A percentile compares a stretch with the other conserved stretches of the same genome.
Evolutionary conservation across 164 flowering plant species (phyloP).

Genomic region (Kingdonia uniflora): DNA sequence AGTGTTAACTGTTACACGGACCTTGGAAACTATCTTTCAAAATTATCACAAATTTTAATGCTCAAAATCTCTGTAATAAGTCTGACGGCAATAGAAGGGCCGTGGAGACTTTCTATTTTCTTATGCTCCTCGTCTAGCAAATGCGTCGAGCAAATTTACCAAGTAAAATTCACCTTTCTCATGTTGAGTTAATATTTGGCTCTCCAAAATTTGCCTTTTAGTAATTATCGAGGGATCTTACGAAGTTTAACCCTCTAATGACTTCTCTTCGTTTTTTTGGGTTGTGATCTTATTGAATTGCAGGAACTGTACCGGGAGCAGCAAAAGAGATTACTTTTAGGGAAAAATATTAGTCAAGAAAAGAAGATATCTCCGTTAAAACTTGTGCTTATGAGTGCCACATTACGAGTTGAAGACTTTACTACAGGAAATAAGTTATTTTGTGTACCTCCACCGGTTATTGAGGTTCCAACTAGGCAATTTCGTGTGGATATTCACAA

Average conservation of each 20-base stretch:
- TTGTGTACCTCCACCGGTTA: slow-evolving; percentile 59
- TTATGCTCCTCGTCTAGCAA: too few relatives aligned
- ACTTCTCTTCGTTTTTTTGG: not conserved
- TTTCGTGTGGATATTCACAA: slow-evolving; percentile 73
- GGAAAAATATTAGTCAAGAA: slow-evolving; percentile 32
- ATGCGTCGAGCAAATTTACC: too few relatives aligned
- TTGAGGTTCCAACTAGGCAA: slow-evolving; percentile 82
- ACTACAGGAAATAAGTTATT: slow-evolving; percentile 56
- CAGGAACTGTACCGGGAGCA: slow-evolving; percentile 55
- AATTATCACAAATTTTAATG: too few relatives aligned
- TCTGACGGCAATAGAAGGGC: too few relatives aligned
- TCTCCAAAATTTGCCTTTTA: too few relatives aligned
- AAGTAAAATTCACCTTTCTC: too few relatives aligned
- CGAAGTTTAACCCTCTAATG: not conserved
- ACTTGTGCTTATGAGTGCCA: slow-evolving; percentile 95
- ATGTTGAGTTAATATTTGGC: too few relatives aligned
- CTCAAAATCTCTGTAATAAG: too few relatives aligned
- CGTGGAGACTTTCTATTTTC: too few relatives aligned
- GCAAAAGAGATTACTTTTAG: slow-evolving; percentile 39
- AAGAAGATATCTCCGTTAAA: slow-evolving; percentile 52
- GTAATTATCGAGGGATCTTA: too few relatives aligned
- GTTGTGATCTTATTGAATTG: slow-evolving; percentile 9
- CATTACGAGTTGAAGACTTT: slow-evolving; percentile 86
- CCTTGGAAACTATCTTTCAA: too few relatives aligned
- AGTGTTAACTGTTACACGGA: too few relatives aligned